Evolutionary conservation across 768 basidiomycete species (phyloP).

Genomic region (Suillus weaverae): DNA sequence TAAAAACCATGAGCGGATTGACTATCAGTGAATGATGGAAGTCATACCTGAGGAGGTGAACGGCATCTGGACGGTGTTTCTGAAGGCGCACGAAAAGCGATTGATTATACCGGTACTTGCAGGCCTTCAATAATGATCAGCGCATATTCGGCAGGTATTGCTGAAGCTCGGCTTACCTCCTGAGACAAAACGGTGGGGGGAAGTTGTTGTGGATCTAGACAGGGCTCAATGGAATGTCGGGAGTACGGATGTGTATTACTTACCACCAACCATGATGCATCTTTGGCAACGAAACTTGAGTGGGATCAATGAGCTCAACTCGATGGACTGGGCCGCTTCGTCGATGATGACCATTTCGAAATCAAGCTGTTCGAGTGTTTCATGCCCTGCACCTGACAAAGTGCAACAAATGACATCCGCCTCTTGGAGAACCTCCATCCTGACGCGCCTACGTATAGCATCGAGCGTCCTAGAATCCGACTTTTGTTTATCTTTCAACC

Average conservation of each 20-base stretch:
- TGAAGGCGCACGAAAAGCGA: slow-evolving; percentile 92
- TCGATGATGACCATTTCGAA: slow-evolving; percentile 98
- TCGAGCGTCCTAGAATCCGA: slow-evolving; percentile 82
- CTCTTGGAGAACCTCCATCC: slow-evolving; percentile 74
- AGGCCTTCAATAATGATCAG: slow-evolving; percentile 45
- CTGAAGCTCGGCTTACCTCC: slow-evolving; percentile 41
- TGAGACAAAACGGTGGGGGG: slow-evolving; percentile 86
- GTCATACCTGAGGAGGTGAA: slow-evolving; percentile 84
- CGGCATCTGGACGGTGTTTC: slow-evolving; percentile 73
- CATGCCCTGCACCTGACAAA: slow-evolving; percentile 91
- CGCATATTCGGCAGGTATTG: slow-evolving; percentile 24
- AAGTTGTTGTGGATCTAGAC: slow-evolving; percentile 83
- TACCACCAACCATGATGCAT: slow-evolving; percentile 93
- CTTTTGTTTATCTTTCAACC: slow-evolving; percentile 79
- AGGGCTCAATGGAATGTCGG: background rate
- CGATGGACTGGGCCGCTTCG: slow-evolving; percentile 96
- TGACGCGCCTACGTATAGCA: slow-evolving; percentile 70
- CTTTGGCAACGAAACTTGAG: slow-evolving; percentile 81
- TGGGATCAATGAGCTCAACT: slow-evolving; percentile 92
- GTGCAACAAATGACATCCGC: slow-evolving; percentile 96
- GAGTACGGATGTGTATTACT: slow-evolving; percentile 9
- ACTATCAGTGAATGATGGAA: background rate
- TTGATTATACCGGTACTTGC: slow-evolving; percentile 77
- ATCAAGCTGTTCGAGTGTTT: slow-evolving; percentile 75
- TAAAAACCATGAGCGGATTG: slow-evolving; percentile 30